Conservation (phyloP, 2,329 filamentous ascomycete genomes). For the Penicillium corylophilum region DNA sequence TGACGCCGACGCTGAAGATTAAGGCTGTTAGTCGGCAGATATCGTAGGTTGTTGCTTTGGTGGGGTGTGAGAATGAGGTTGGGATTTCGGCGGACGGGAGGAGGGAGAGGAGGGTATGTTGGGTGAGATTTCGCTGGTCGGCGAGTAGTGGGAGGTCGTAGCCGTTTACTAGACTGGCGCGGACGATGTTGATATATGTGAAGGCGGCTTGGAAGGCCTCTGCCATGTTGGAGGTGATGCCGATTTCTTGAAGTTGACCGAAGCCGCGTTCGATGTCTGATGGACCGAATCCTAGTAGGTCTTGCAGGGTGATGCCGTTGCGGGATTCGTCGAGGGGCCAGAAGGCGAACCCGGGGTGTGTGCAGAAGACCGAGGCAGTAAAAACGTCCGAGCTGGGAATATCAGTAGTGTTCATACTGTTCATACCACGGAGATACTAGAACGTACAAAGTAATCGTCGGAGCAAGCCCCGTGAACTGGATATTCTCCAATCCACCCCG, state of each 20-base stretch:
- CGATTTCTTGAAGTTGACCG: conserved; percentile 23
- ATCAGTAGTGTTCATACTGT: conserved; percentile 7
- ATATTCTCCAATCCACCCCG: conserved; percentile 40
- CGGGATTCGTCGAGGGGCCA: conserved; percentile 25
- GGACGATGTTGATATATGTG: conserved; percentile 32
- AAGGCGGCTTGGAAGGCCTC: conserved; percentile 33
- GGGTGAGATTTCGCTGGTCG: conserved; percentile 42
- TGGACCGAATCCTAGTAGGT: conserved; percentile 27
- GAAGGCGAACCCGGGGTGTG: conserved; percentile 27
- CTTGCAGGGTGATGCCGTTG: conserved; percentile 19
- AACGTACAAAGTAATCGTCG: conserved; percentile 41
- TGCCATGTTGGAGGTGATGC: conserved; percentile 29
- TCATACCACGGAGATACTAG: not conserved
- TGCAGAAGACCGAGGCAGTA: conserved; percentile 25
- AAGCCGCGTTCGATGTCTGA: conserved; percentile 27
- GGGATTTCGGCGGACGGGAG: conserved; percentile 25
- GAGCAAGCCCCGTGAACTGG: conserved; percentile 36
- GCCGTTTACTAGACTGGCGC: conserved; percentile 20
- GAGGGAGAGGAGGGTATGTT: conserved; percentile 36
- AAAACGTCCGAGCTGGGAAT: conserved; percentile 28
- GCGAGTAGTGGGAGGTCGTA: conserved; percentile 26
- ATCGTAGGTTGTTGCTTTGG: conserved; percentile 32
- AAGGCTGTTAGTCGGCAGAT: conserved; percentile 36
- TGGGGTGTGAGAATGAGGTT: conserved; percentile 17
- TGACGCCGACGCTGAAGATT: conserved; percentile 39